Base-by-base conservation (phyloP, 345 rosid species). In the Balakata baccata region DNA sequence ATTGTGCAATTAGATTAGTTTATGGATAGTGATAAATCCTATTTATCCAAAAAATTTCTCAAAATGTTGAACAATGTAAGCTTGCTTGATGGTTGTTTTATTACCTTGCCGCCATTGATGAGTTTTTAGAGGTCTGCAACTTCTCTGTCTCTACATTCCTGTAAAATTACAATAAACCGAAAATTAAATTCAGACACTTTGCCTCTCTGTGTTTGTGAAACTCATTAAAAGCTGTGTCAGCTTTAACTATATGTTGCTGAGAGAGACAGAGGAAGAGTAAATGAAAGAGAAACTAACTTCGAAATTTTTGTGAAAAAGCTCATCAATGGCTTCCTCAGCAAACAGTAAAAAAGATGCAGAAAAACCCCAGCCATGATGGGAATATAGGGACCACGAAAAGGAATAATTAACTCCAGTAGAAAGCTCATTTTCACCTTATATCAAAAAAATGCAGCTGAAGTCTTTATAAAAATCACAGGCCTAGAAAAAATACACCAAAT, bases 81-180 rank as follows among this genome's bases (percentile, higher is more conserved):
- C 7, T 58, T 29, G 22, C 20, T 63, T 65, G 11, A 7, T 11
- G 3, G 47, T 43, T 11, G 2, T 43, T n/a, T 50, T 52, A 60
- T 72, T 83, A 88, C 94, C 89, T 88, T 12, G 70, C 82, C 67
- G 77, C 93, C 94, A 92, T 89, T 80, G 89, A 75, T 80, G 93
- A 74, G 88, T 81, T 86, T 64, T 70, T 80, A 43, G 85, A 87
- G 89, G 84, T 85, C 87, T 82, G 85, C 73, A 81, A 23, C 87
- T 75, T 63, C 83, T 83, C 89, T 75, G 84, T 77, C 71, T 85
- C 84, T 70, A 77, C 69, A 69, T 85, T 88, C 78, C 94, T 91
- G 81, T 7, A 62, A 79, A 22, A 58, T 22, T 43, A 23, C 37
- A 58, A 58, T 18, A 53, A 54, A 54, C 25, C 20, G 25, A 18